phyloP scores from a whole-genome alignment of 352 stramenopile genomes.

The Thraustochytrium sp. region DNA sequence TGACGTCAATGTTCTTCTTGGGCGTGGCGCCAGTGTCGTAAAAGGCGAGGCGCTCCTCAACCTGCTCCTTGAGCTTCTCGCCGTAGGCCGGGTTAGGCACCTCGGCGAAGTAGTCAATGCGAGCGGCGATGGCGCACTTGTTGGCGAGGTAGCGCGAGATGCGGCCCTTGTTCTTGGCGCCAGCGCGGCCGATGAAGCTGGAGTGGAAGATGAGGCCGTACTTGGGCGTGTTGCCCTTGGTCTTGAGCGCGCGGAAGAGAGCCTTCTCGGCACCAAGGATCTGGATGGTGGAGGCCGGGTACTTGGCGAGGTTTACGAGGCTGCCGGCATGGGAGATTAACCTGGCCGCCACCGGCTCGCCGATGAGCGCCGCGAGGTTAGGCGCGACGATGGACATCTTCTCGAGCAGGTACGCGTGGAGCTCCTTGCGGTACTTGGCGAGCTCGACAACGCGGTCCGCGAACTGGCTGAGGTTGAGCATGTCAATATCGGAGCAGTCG shows the following conservation, averaged over 20 bases:
- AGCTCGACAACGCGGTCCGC: constrained; percentile 95
- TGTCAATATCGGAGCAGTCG: constrained; percentile 98
- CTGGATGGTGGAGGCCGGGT: constrained; percentile 97
- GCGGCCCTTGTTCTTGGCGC: constrained; percentile 98
- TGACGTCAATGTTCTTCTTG: constrained; percentile 98
- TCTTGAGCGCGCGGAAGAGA: constrained; percentile 99
- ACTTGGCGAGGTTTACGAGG: constrained; percentile 98
- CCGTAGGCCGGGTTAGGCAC: constrained; percentile 91
- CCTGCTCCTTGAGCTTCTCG: constrained; percentile 96
- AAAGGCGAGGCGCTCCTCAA: constrained; percentile 98
- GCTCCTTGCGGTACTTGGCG: constrained; percentile 91
- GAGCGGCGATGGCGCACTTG: constrained; percentile 98
- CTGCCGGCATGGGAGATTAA: constrained; percentile 99
- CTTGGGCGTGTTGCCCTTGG: constrained; percentile 99
- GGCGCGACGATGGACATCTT: constrained; percentile 98
- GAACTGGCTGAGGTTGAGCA: constrained; percentile 99
- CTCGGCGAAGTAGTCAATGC: constrained; percentile 95
- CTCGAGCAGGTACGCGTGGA: constrained; percentile 85
- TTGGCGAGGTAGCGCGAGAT: constrained; percentile 99
- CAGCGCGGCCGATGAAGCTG: constrained; percentile 97
- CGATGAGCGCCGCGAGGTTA: constrained; percentile 96
- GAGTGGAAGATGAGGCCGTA: constrained; percentile 99
- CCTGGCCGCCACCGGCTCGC: constrained; percentile 94
- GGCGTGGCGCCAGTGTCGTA: constrained; percentile 96
- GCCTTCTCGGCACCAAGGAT: constrained; percentile 99